Percentiles rank a stretch among this genome's conserved stretches.
Evolutionary conservation across 148 eudicot genomes (phyloP).

Genomic region (Cornus florida): DNA sequence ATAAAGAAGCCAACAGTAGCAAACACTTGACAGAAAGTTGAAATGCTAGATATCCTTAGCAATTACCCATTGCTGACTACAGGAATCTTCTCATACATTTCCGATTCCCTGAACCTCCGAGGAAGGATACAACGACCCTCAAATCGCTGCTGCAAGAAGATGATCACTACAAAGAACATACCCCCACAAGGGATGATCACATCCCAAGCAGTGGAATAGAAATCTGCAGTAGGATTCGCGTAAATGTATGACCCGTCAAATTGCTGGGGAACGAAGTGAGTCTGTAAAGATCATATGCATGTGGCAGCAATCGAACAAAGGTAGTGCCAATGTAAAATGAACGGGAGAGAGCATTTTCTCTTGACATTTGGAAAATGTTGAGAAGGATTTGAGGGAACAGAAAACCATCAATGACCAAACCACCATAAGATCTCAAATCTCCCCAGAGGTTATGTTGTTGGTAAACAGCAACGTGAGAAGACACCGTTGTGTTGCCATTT

Average conservation of each 20-base stretch:
- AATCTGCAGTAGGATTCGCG: conserved; percentile 35
- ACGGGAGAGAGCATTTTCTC: conserved; percentile 24
- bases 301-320: conserved; percentile 33
- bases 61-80: conserved; percentile 10
- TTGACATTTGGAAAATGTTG: conserved; percentile 19
- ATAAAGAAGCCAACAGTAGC: not conserved
- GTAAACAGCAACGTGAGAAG: not conserved
- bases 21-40: not conserved
- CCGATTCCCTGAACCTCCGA: no score
- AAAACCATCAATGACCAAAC: conserved; percentile 30
- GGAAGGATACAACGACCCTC: no score
- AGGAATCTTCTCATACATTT: conserved; percentile 34
- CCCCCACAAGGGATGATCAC: conserved; percentile 24
- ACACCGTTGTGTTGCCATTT: not conserved
- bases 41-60: not conserved
- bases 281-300: conserved; percentile 40
- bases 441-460: conserved; percentile 16
- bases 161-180: no score
- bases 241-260: conserved; percentile 22
- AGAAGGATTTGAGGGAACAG: conserved; percentile 38
- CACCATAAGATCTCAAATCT: conserved; percentile 24
- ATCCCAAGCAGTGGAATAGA: conserved; percentile 37
- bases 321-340: conserved; percentile 39
- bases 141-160: no score
- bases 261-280: not conserved